A percentile compares a stretch with the other conserved stretches of the same genome.
phyloP scores from a whole-genome alignment of 1,284 basidiomycete species.

The Moesziomyces sp. region DNA sequence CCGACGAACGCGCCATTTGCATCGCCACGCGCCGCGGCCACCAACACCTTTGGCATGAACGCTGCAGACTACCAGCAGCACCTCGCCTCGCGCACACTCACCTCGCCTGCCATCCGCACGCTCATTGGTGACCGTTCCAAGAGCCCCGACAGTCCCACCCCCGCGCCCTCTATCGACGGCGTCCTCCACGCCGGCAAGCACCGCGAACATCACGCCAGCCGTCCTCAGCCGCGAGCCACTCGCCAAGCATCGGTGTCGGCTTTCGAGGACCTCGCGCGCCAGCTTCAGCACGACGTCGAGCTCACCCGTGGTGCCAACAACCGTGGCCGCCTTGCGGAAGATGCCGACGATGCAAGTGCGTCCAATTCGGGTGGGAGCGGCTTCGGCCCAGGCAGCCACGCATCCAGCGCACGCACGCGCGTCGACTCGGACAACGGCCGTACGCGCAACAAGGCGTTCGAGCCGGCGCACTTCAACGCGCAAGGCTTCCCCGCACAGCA shows the following conservation, averaged over 20 bases:
- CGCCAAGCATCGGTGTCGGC: constrained; percentile 16
- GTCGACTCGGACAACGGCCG: constrained; percentile 20
- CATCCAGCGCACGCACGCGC: constrained; percentile 42
- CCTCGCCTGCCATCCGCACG: constrained; percentile 43
- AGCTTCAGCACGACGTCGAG: constrained; percentile 43
- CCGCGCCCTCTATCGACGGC: constrained; percentile 43
- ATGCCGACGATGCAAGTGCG: constrained; percentile 29
- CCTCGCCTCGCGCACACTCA: constrained; percentile 40
- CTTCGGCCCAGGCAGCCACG: constrained; percentile 50
- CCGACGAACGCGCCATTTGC: constrained; percentile 17
- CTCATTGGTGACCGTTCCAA: constrained; percentile 47
- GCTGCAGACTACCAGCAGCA: constrained; percentile 50
- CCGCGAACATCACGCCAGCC: constrained; percentile 7
- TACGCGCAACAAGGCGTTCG: constrained; percentile 9
- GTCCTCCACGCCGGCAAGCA: constrained; percentile 23
- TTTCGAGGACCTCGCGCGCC: constrained; percentile 43
- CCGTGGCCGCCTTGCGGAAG: constrained; percentile 17
- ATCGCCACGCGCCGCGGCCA: constrained; percentile 19
- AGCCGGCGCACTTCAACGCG: constrained; percentile 28
- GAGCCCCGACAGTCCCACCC: constrained; percentile 47
- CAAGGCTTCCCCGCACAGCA: constrained; percentile 34
- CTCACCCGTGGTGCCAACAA: constrained; percentile 15
- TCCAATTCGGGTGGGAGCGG: constrained; percentile 51
- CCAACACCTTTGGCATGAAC: constrained; percentile 39
- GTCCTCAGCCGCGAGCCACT: constrained; percentile 20